Base-by-base conservation (phyloP, 306 rosid genomes). In the Prunus fruticosa region DNA sequence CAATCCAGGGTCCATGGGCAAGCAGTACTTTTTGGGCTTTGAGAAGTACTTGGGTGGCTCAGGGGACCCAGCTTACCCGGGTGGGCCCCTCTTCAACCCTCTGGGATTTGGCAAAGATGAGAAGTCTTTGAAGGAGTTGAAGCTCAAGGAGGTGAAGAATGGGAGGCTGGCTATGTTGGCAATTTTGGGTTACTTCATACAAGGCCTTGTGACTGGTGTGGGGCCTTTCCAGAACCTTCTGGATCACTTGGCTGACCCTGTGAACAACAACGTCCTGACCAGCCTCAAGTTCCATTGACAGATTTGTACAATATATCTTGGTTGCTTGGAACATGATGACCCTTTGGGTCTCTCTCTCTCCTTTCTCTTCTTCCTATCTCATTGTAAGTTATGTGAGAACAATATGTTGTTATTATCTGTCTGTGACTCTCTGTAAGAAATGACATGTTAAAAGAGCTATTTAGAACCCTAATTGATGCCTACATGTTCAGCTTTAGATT, bases 101-200 rank as follows among this genome's bases (percentile, higher is more conserved):
- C 87, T 95, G 64, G 98, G 98, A 13, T 89, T 95, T 64, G 98
- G 98, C 0, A 95, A 95, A 64, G 97, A 95, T 47, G 97, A 89
- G 87, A 95, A 92, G 63, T 92, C 97, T 18, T 0, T 95, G 88
- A 95, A 88, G 76, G 98, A 95, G 0, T 81, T 92, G 81, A 95
- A 95, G 96, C 91, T 95, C 6, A 95, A 95, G 86, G 98, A 95
- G 66, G 84, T 92, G 49, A 95, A 95, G 86, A 95, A 95, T 79
- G 98, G 97, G 19, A 90, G 98, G 81, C 77, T 95, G 88, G 98
- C 97, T 56, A 95, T 95, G 98, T 82, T 95, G 84, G 98, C 97
- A 2, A 77, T 95, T 0, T 83, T 92, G 93, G 98, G 98, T 65
- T 95, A 85, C 83, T 95, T 95, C 50, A 0, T 89, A 28, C 97